These are phyloP conservation scores for Sisymbrium irio DNA, from an alignment of 345 rosid genomes.

Conservation along the genomic window DNA sequence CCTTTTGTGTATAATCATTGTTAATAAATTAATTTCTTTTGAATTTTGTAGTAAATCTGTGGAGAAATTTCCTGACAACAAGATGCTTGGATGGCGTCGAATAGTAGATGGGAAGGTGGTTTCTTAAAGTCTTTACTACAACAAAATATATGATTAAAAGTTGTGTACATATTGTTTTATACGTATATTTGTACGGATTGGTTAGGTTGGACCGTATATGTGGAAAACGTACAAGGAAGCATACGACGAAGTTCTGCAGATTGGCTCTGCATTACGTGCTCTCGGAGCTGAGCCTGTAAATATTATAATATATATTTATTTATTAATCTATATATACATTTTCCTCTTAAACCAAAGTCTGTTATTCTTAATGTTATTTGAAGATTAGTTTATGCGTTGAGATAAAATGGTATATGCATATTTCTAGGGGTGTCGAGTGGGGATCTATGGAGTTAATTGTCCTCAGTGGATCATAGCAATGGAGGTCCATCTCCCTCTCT, in stretches of 20 bases:
- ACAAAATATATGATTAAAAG: background rate
- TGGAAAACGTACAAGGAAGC: slow-evolving; percentile 92
- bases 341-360: background rate
- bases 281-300: slow-evolving; percentile 87
- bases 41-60: slow-evolving; percentile 49
- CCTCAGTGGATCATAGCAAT: slow-evolving; percentile 95
- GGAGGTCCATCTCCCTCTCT: slow-evolving; percentile 59
- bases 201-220: slow-evolving; percentile 73
- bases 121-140: background rate
- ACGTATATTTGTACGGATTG: background rate
- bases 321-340: background rate
- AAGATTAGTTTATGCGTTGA: background rate
- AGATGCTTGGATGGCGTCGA: slow-evolving; percentile 93
- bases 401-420: background rate
- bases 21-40: background rate
- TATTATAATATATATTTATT: background rate
- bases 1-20: background rate
- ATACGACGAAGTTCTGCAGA: slow-evolving; percentile 66
- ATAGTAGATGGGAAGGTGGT: slow-evolving; percentile 66
- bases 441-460: slow-evolving; percentile 90
- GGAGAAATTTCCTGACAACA: slow-evolving; percentile 55
- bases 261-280: slow-evolving; percentile 82
- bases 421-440: slow-evolving; percentile 72
- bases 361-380: background rate
- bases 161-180: background rate